Evolutionary conservation across 805 yeast genomes (phyloP).

Genomic region (Candida coquimbonensis): DNA sequence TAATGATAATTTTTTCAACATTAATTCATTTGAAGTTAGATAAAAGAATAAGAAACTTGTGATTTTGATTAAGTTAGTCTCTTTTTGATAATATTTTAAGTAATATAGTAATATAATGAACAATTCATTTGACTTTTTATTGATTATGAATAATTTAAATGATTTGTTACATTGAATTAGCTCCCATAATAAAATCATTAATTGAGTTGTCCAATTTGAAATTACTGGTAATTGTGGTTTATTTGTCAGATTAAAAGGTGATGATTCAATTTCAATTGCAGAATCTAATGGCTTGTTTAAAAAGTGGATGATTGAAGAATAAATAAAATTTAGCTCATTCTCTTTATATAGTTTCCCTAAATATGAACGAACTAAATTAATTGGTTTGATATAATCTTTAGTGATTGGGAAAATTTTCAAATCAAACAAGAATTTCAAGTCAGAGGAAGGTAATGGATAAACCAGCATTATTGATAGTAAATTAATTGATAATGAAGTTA

Average conservation of each 20-base stretch:
- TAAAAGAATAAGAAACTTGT: slow-evolving; percentile 46
- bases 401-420: slow-evolving; percentile 22
- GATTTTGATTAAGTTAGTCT: slow-evolving; percentile 38
- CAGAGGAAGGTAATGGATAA: slow-evolving; percentile 54
- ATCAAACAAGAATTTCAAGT: slow-evolving; percentile 29
- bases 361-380: slow-evolving; percentile 43
- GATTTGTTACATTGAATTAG: slow-evolving; percentile 62
- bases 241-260: slow-evolving; percentile 25
- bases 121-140: slow-evolving; percentile 45
- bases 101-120: slow-evolving; percentile 50
- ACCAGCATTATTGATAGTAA: slow-evolving; percentile 52
- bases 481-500: slow-evolving; percentile 53
- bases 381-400: slow-evolving; percentile 25
- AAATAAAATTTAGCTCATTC: slow-evolving; percentile 44
- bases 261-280: slow-evolving; percentile 32
- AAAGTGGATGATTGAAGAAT: slow-evolving; percentile 39
- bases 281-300: slow-evolving; percentile 38
- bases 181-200: slow-evolving; percentile 68
- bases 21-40: slow-evolving; percentile 34
- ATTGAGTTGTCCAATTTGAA: slow-evolving; percentile 50
- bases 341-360: slow-evolving; percentile 49
- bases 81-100: slow-evolving; percentile 41
- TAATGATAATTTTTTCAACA: slow-evolving; percentile 35
- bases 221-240: slow-evolving; percentile 27
- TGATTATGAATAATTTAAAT: slow-evolving; percentile 40